These are phyloP conservation scores for Cyberlindnera subsufficiens DNA, from an alignment of 805 yeast species.

Conservation along the genomic window DNA sequence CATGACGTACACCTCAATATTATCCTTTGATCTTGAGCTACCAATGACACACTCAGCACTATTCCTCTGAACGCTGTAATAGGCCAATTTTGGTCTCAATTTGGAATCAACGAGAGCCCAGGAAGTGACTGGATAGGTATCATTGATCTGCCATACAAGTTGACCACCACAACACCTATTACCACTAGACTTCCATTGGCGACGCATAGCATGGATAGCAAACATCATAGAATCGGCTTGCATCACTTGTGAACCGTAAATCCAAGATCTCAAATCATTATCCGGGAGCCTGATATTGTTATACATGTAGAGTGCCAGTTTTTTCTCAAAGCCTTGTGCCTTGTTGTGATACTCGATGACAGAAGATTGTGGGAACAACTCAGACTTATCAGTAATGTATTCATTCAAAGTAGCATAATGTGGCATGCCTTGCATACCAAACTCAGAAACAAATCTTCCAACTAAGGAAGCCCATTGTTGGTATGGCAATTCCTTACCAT, in stretches of 20 bases:
- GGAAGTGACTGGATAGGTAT: conserved; percentile 48
- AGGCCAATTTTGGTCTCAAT: conserved; percentile 39
- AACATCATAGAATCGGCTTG: conserved; percentile 44
- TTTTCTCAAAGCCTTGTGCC: conserved; percentile 41
- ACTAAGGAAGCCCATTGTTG: conserved; percentile 42
- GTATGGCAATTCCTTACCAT: conserved; percentile 42
- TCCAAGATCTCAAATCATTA: conserved; percentile 36
- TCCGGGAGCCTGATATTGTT: conserved; percentile 35
- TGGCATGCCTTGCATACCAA: conserved; percentile 49
- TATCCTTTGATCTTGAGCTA: conserved; percentile 9
- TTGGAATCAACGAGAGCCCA: conserved; percentile 44
- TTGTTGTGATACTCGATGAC: conserved; percentile 43
- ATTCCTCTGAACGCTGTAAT: conserved; percentile 42
- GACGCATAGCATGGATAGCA: conserved; percentile 42
- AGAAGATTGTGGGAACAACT: conserved; percentile 39
- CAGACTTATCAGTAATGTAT: conserved; percentile 31
- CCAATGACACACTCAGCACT: conserved; percentile 19
- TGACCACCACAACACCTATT: conserved; percentile 38
- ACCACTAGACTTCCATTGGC: conserved; percentile 36
- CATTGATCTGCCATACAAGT: conserved; percentile 49
- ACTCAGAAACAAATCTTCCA: conserved; percentile 47
- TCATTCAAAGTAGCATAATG: conserved; percentile 28
- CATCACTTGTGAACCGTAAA: conserved; percentile 47
- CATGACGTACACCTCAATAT: not conserved
- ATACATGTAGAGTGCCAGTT: conserved; percentile 39